phyloP scores from a whole-genome alignment of 1,139 yeast genomes.

The Yamadazyma jaroonii region DNA sequence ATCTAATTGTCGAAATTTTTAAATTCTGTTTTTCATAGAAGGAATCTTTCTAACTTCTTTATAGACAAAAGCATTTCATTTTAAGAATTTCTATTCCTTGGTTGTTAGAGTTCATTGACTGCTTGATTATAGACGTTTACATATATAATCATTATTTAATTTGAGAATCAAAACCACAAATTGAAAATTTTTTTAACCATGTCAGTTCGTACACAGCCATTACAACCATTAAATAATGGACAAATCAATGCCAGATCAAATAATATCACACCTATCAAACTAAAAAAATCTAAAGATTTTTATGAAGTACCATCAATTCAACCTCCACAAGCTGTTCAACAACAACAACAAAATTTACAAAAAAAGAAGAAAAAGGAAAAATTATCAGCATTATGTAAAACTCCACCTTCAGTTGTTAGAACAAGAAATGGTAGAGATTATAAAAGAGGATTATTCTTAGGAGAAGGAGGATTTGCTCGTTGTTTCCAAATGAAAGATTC shows the following conservation, averaged over 20 bases:
- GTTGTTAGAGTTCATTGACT: too few relatives aligned
- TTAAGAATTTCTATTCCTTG: too few relatives aligned
- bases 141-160: too few relatives aligned
- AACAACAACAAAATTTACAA: slow-evolving; percentile 17
- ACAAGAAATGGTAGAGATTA: slow-evolving; percentile 86
- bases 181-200: slow-evolving; percentile 12
- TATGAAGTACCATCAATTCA: slow-evolving; percentile 9
- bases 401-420: slow-evolving; percentile 90
- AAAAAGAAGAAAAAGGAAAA: slow-evolving; percentile 76
- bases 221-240: slow-evolving; percentile 47
- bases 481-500: slow-evolving; percentile 96
- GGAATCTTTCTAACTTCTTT: too few relatives aligned
- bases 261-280: slow-evolving; percentile 43
- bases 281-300: slow-evolving; percentile 17
- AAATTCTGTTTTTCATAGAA: too few relatives aligned
- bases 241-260: slow-evolving; percentile 36
- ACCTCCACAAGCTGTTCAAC: slow-evolving; percentile 9
- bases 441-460: slow-evolving; percentile 86
- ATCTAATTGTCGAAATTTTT: neutral
- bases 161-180: too few relatives aligned
- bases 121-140: too few relatives aligned
- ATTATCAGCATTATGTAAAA: slow-evolving; percentile 82
- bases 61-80: too few relatives aligned
- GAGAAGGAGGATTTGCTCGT: slow-evolving; percentile 99
- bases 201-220: slow-evolving; percentile 44